Conservation (phyloP, 202 grass and related monocot genomes). For the Panicum virgatum region DNA sequence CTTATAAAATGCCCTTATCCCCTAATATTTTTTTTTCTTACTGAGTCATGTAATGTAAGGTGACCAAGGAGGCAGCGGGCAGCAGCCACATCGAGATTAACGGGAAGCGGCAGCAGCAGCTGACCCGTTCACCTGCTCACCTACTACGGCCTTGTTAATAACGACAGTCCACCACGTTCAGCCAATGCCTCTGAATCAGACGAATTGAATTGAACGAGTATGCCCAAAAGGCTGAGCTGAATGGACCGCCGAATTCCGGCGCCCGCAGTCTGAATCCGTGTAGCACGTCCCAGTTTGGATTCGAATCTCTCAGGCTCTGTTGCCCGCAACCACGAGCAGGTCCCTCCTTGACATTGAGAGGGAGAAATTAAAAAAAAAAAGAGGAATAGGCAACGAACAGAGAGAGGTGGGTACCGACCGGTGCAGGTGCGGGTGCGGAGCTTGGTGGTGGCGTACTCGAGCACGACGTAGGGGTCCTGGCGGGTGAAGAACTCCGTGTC, state of each 20-base stretch:
- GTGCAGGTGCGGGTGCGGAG: slow-evolving; percentile 83
- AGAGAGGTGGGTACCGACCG: slow-evolving; percentile 18
- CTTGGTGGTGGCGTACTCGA: slow-evolving; percentile 81
- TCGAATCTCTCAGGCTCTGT: neutral
- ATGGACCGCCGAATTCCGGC: neutral
- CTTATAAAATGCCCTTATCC: neutral
- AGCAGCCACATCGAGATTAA: neutral
- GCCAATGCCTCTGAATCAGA: neutral
- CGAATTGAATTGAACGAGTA: neutral
- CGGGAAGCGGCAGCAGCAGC: neutral
- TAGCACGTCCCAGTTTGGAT: neutral
- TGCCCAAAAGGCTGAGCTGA: neutral
- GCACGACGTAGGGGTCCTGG: slow-evolving; percentile 88
- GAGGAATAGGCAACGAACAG: neutral
- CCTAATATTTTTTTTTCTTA: neutral
- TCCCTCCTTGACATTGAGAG: neutral
- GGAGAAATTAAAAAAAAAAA: neutral
- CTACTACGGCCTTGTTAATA: neutral
- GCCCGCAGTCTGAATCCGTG: neutral
- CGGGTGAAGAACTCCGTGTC: slow-evolving; percentile 86
- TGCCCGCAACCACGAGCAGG: neutral
- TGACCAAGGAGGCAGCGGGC: neutral
- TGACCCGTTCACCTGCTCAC: neutral
- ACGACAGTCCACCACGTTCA: neutral
- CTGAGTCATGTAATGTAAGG: neutral